Evolutionary conservation across 768 basidiomycete species (phyloP), one percentile per base, ranked within the genome.

Genomic region (Macrolepiota dolichaula): DNA sequence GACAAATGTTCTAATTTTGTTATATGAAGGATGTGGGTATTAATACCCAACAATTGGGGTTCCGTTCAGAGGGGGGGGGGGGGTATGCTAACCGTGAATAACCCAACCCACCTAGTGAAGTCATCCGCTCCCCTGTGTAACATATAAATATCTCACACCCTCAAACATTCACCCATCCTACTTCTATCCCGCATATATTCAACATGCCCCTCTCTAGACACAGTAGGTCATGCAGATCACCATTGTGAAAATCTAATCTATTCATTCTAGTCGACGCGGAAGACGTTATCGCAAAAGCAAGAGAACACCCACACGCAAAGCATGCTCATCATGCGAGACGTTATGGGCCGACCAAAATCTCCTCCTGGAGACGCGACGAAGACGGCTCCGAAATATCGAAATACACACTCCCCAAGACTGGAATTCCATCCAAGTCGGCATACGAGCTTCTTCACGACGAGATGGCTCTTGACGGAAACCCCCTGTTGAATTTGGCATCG

Each of bases 401-500:
- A 67, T 82, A 80, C 64, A 71, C 71, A 0, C 69, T 84, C 15
- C 82, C 82, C 4, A 69, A 68, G 49, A 56, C 72, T 6, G 81
- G 81, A 2, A 79, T 81, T 49, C 71, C 74, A 12, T 76, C 77
- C 12, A 76, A 73, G 57, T 73, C 78, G 4, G 81, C 81, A 0
- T 81, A 81, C 66, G 80, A 82, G 64, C 72, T 82, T 47, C 69
- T 82, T 9, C 80, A 81, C 65, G 84, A 85, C 66, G 85, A 89
- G 70, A 78, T 82, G 13, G 73, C 76, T 1, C 75, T 86, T 4
- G 84, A 85, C 65, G 84, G 84, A 24, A 83, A 81, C 63, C 83
- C 85, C 5, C 67, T 81, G 49, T 74, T 87, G 63, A 88, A 88
- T 68, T 75, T 87, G n/a, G 85, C 85, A 3, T 85, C 84, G 76